Evolutionary conservation across 306 rosid species (phyloP), one percentile per base, ranked within the genome.

Genomic region (Cicer cuneatum): DNA sequence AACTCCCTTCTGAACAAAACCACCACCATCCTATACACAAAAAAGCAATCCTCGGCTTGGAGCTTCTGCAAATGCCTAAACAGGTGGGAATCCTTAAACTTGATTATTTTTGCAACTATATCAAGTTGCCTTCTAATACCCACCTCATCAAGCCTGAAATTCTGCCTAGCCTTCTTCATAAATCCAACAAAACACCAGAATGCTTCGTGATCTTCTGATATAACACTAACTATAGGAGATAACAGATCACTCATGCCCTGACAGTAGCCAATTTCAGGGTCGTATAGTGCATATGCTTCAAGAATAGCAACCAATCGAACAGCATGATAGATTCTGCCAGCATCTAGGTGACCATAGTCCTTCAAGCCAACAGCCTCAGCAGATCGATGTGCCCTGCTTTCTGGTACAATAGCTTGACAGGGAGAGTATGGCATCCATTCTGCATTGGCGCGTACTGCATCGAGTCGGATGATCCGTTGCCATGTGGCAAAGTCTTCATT

Each of bases 151-250:
- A 95, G 98, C 90, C 99, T 87, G 83, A 95, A 95, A 81, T 95
- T 95, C 77, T 95, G 99, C 63, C 99, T 89, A 42, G 99, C 99
- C 85, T 92, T 92, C 87, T 85, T 90, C 99, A 95, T 95, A 86
- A 95, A 95, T 73, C 99, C 99, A 71, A 90, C 99, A 80, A 95
- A 95, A 83, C 99, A 95, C 99, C 99, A 95, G 90, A 95, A 95
- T 43, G 99, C 99, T 80, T 92, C 99, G 0, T 90, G 92, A 85
- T 95, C 98, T 47, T 95, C 99, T 0, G 90, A 66, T 58, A 95
- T 80, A 42, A 95, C 97, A 65, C 90, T 60, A 79, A 89, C 78
- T 73, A 95, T 95, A 43, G 99, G 99, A 64, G 99, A 95, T 54
- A 95, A 94, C 24, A 95, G 86, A 86, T 95, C 99, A 29, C 99